Conservation (phyloP, 2,329 filamentous ascomycete species). For the Fusarium stilboides region DNA sequence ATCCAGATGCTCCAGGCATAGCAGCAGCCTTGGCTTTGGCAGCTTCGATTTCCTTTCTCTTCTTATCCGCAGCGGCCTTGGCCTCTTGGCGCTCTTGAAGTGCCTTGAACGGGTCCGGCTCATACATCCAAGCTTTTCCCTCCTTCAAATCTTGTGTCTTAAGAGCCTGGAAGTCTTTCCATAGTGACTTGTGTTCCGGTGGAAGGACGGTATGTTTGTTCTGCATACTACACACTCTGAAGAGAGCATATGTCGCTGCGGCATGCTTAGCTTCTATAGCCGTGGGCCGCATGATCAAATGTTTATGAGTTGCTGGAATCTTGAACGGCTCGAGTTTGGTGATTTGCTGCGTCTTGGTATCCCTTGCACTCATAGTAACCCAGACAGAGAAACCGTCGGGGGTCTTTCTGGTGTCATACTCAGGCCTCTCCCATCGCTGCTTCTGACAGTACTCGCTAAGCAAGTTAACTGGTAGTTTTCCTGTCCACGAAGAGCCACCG, state of each 20-base stretch:
- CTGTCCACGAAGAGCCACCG: slow-evolving; percentile 96
- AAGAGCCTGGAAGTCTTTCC: slow-evolving; percentile 90
- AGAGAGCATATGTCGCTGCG: slow-evolving; percentile 91
- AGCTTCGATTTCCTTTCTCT: slow-evolving; percentile 78
- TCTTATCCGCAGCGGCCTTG: slow-evolving; percentile 83
- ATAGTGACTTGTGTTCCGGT: slow-evolving; percentile 88
- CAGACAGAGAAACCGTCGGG: slow-evolving; percentile 83
- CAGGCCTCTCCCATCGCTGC: slow-evolving; percentile 94
- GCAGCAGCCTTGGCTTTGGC: slow-evolving; percentile 77
- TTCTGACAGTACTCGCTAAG: slow-evolving; percentile 96
- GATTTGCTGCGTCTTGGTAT: slow-evolving; percentile 86
- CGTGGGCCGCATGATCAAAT: slow-evolving; percentile 82
- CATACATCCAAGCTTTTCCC: slow-evolving; percentile 89
- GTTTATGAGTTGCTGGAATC: slow-evolving; percentile 81
- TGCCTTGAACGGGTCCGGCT: slow-evolving; percentile 92
- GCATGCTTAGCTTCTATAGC: slow-evolving; percentile 94
- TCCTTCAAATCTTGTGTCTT: slow-evolving; percentile 86
- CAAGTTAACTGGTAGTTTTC: slow-evolving; percentile 94
- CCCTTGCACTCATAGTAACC: slow-evolving; percentile 81
- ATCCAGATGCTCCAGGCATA: slow-evolving; percentile 71
- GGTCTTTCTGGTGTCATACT: slow-evolving; percentile 86
- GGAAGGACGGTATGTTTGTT: slow-evolving; percentile 96
- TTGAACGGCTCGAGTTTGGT: slow-evolving; percentile 85
- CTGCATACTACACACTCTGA: slow-evolving; percentile 93
- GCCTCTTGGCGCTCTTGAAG: slow-evolving; percentile 85